Percentiles rank a stretch among this genome's conserved stretches.
phyloP scores from a whole-genome alignment of 495 filamentous ascomycete genomes.

The Xylaria longipes region DNA sequence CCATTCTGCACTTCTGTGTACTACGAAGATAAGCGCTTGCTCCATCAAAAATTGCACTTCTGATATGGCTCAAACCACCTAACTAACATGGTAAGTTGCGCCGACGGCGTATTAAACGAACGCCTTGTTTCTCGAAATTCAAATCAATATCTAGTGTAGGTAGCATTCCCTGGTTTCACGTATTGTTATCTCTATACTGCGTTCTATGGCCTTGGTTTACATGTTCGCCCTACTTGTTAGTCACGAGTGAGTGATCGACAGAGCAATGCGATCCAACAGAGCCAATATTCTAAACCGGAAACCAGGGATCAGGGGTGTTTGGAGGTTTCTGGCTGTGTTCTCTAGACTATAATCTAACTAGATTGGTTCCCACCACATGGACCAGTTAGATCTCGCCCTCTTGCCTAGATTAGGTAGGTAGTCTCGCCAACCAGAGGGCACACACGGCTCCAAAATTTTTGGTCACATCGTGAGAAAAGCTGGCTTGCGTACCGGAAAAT shows the following conservation, averaged over 20 bases:
- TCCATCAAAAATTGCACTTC: neutral
- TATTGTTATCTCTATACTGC: neutral
- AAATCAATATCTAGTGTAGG: neutral
- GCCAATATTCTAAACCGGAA: neutral
- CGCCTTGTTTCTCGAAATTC: neutral
- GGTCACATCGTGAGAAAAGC: neutral
- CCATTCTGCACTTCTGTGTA: neutral
- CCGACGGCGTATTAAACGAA: neutral
- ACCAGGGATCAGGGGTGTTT: conserved; percentile 10
- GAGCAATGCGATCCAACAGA: neutral
- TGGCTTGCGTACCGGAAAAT: neutral
- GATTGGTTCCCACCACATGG: neutral
- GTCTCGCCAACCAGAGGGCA: neutral
- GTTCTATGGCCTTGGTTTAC: neutral
- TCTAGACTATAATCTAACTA: neutral
- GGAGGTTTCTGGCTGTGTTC: neutral
- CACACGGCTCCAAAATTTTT: neutral
- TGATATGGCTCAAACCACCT: neutral
- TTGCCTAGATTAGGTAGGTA: neutral
- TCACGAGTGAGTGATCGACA: conserved; percentile 12
- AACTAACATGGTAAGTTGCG: neutral
- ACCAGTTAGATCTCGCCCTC: neutral
- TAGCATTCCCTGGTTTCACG: neutral
- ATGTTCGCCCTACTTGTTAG: conserved; percentile 3
- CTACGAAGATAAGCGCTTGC: neutral